phyloP scores from a whole-genome alignment of 192 early-diverging fungal genomes.

The Gaertneriomyces semiglobifer region DNA sequence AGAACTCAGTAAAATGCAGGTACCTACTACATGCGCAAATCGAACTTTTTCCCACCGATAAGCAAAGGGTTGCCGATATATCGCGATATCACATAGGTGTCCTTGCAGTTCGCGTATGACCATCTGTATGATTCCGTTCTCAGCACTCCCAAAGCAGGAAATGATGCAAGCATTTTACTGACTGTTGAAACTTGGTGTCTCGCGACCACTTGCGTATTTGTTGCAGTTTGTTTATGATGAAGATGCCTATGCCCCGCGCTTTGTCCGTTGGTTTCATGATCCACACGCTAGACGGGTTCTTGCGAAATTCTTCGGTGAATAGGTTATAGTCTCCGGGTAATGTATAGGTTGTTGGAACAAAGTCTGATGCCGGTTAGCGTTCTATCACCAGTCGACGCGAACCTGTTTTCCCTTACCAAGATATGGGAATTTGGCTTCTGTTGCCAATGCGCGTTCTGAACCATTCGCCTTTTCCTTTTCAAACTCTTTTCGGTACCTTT shows the following conservation, averaged over 20 bases:
- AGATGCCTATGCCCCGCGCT: slow-evolving; percentile 59
- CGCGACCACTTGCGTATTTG: slow-evolving; percentile 61
- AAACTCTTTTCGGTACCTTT: slow-evolving; percentile 53
- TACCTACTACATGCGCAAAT: slow-evolving; percentile 51
- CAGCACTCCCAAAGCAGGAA: not conserved
- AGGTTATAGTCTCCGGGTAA: slow-evolving; percentile 60
- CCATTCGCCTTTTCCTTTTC: slow-evolving; percentile 37
- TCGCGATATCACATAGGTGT: slow-evolving; percentile 54
- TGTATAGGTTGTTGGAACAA: slow-evolving; percentile 52
- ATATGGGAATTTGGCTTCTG: slow-evolving; percentile 13
- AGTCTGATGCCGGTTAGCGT: slow-evolving; percentile 34
- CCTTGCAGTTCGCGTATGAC: slow-evolving; percentile 58
- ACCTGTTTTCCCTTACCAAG: not conserved
- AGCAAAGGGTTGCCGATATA: slow-evolving; percentile 57
- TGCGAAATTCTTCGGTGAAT: slow-evolving; percentile 59
- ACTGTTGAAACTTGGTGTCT: slow-evolving; percentile 50
- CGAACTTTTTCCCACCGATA: slow-evolving; percentile 60
- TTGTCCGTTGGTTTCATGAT: slow-evolving; percentile 65
- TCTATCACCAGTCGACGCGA: not conserved
- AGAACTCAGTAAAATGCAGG: not conserved
- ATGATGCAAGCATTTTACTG: slow-evolving; percentile 1
- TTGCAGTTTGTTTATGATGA: slow-evolving; percentile 55
- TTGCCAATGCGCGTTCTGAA: not conserved
- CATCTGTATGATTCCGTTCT: slow-evolving; percentile 26
- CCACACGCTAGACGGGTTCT: slow-evolving; percentile 51